Percentiles rank a stretch among this genome's conserved stretches.
These are phyloP conservation scores for Linnemannia elongata DNA, from an alignment of 192 early-diverging fungal species.

Conservation along the genomic window DNA sequence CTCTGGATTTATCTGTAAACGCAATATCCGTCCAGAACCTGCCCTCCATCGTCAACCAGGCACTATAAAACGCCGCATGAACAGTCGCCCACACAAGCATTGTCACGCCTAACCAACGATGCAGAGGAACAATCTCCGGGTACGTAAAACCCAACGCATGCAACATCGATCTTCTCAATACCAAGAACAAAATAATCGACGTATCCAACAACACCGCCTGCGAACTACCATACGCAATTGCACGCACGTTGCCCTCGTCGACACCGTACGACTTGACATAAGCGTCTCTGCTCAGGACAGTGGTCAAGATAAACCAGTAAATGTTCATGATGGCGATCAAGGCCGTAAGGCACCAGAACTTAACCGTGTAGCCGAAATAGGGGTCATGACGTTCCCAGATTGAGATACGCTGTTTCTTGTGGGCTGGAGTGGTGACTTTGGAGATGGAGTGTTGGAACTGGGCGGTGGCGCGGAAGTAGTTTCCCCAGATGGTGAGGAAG, in stretches of 20 bases:
- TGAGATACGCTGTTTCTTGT: slow-evolving; percentile 26
- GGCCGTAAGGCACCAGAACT: slow-evolving; percentile 27
- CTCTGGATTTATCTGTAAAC: slow-evolving; percentile 40
- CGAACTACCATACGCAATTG: slow-evolving; percentile 35
- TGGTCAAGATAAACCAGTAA: slow-evolving; percentile 46
- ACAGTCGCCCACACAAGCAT: slow-evolving; percentile 41
- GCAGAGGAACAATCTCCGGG: slow-evolving; percentile 38
- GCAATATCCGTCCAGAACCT: slow-evolving; percentile 27
- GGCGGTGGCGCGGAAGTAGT: slow-evolving; percentile 42
- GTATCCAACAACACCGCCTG: slow-evolving; percentile 47
- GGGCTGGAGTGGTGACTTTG: slow-evolving; percentile 30
- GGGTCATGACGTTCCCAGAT: slow-evolving; percentile 54
- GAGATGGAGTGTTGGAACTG: slow-evolving; percentile 49
- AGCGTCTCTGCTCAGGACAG: background rate
- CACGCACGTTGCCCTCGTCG: background rate
- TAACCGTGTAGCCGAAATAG: slow-evolving; percentile 27
- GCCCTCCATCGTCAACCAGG: slow-evolving; percentile 23
- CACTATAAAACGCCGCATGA: slow-evolving; percentile 29
- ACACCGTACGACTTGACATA: slow-evolving; percentile 6
- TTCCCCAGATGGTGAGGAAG: slow-evolving; percentile 55
- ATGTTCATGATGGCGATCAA: slow-evolving; percentile 27
- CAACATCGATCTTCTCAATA: slow-evolving; percentile 46
- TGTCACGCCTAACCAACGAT: slow-evolving; percentile 47
- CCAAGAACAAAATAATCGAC: slow-evolving; percentile 52
- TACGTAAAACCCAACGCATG: slow-evolving; percentile 50